Evolutionary conservation across 1,139 yeast species (phyloP).

Genomic region (Lodderomyces oxycetoniae): DNA sequence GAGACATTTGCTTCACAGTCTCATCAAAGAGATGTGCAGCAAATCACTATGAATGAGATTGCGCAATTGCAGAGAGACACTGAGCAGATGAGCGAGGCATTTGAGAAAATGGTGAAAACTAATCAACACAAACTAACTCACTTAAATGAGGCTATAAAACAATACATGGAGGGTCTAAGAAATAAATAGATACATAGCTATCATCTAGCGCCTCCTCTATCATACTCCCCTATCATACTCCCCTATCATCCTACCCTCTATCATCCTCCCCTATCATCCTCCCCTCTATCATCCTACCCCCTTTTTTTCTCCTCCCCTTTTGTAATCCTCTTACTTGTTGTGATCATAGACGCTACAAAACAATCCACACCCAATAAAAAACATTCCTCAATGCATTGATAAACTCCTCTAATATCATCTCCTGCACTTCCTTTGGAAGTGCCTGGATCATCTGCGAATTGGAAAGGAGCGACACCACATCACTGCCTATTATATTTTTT

Average conservation of each 20-base stretch:
- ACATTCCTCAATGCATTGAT: slow-evolving; percentile 39
- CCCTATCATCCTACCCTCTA: slow-evolving; percentile 7
- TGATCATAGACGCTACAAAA: slow-evolving; percentile 27
- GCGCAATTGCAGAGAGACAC: slow-evolving; percentile 46
- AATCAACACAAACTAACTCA: slow-evolving; percentile 52
- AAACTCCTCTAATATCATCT: slow-evolving; percentile 24
- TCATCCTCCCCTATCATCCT: slow-evolving; percentile 12
- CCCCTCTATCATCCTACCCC: slow-evolving; percentile 15
- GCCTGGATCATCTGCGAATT: slow-evolving; percentile 26
- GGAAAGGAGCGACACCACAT: slow-evolving; percentile 20
- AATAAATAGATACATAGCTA: too few relatives aligned
- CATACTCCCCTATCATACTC: slow-evolving; percentile 3
- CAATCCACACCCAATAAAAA: slow-evolving; percentile 34
- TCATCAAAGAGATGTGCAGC: slow-evolving; percentile 48
- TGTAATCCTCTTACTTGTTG: slow-evolving; percentile 40
- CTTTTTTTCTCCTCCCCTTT: slow-evolving; percentile 25
- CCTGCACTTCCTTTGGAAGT: slow-evolving; percentile 22
- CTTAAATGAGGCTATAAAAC: slow-evolving; percentile 48
- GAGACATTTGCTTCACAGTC: slow-evolving; percentile 48
- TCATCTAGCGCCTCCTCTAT: background rate
- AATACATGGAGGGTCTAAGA: slow-evolving; percentile 19
- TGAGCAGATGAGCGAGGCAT: slow-evolving; percentile 36
- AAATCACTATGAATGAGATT: slow-evolving; percentile 44
- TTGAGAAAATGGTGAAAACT: slow-evolving; percentile 51
- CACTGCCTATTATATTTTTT: slow-evolving; percentile 12